Conservation (phyloP, 2,329 filamentous ascomycete genomes). For the Aspergillus texensis region DNA sequence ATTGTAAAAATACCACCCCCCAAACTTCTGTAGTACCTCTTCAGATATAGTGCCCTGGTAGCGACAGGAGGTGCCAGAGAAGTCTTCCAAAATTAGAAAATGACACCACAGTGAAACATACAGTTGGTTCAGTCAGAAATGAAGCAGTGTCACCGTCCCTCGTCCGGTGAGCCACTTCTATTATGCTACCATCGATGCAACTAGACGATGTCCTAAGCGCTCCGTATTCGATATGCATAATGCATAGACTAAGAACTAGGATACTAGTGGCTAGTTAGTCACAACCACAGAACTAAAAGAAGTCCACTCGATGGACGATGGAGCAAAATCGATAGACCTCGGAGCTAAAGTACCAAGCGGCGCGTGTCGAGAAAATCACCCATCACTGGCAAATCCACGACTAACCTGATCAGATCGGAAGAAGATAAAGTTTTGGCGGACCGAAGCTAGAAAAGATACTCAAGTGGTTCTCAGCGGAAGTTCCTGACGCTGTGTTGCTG, state of each 20-base stretch:
- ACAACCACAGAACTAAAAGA: not conserved
- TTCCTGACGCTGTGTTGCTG: constrained; percentile 1
- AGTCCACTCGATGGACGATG: not conserved
- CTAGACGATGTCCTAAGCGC: not conserved
- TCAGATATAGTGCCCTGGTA: not conserved
- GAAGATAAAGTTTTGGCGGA: constrained; percentile 1
- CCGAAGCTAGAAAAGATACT: not conserved
- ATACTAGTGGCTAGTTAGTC: not conserved
- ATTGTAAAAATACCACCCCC: not conserved
- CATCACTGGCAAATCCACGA: not conserved
- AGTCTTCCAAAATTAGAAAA: constrained; percentile 2
- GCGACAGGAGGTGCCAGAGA: not conserved
- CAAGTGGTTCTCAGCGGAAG: not conserved
- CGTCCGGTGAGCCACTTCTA: not conserved
- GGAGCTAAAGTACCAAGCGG: not conserved
- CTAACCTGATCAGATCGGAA: not conserved
- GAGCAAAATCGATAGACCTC: not conserved
- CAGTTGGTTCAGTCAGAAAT: not conserved
- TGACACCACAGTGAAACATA: not conserved
- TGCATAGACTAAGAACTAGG: not conserved
- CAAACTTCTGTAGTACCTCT: not conserved
- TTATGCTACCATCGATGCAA: not conserved
- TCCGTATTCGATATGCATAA: constrained; percentile 1
- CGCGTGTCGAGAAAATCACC: not conserved
- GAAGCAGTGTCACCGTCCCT: not conserved